Percentiles rank a stretch among this genome's conserved stretches.
These are phyloP conservation scores for Pythium rishiriense DNA, from an alignment of 352 stramenopile species.

Conservation along the genomic window DNA sequence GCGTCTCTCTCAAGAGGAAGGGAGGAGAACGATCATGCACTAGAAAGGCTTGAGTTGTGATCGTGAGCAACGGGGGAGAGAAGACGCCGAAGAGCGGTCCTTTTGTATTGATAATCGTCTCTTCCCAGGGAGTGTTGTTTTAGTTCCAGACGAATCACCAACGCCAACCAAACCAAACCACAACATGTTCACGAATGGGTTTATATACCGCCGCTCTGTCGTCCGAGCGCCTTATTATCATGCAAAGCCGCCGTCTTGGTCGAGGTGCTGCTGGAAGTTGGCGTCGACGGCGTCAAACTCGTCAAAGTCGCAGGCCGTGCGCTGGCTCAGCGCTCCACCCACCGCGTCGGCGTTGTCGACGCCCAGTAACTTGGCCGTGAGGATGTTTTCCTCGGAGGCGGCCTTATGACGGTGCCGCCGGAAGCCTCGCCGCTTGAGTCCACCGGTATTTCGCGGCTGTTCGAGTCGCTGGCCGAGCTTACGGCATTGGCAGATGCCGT, in stretches of 20 bases:
- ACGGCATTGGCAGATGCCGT: constrained; percentile 50
- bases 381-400: constrained; percentile 26
- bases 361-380: constrained; percentile 26
- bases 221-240: background rate
- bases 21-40: no score
- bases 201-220: no score
- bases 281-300: constrained; percentile 23
- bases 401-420: constrained; percentile 18
- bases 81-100: no score
- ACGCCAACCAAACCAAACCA: no score
- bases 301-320: constrained; percentile 20
- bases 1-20: no score
- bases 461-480: constrained; percentile 58
- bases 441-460: constrained; percentile 31
- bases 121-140: no score
- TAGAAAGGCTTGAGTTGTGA: no score
- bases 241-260: constrained; percentile 14
- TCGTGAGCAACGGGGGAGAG: no score
- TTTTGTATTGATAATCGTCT: no score
- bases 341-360: constrained; percentile 4
- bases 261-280: constrained; percentile 17
- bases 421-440: constrained; percentile 11
- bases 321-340: background rate
- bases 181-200: no score
- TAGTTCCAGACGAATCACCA: no score